phyloP scores from a whole-genome alignment of 257 asterid species.

The Cynanchum wilfordii region DNA sequence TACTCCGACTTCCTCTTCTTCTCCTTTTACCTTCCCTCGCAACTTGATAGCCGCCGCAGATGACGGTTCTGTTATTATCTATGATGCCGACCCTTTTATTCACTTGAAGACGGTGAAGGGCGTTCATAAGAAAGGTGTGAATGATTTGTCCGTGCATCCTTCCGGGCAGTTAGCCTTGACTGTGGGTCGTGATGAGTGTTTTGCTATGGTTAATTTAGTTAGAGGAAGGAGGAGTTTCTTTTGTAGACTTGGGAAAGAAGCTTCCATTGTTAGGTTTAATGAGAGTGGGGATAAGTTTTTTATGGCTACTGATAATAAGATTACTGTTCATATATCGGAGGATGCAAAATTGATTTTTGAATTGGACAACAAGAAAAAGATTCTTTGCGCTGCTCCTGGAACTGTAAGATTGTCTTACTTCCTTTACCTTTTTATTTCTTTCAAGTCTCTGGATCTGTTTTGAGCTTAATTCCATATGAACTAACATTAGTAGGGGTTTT shows the following conservation, averaged over 20 bases:
- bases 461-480: background rate
- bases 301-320: constrained; percentile 66
- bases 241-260: constrained; percentile 70
- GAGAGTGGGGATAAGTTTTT: constrained; percentile 56
- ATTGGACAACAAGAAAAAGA: constrained; percentile 51
- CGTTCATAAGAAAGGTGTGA: constrained; percentile 60
- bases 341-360: constrained; percentile 58
- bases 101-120: constrained; percentile 58
- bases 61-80: constrained; percentile 62
- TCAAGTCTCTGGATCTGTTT: background rate
- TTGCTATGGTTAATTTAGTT: constrained; percentile 87
- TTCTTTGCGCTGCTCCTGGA: constrained; percentile 74
- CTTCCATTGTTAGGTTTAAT: constrained; percentile 52
- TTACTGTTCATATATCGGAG: constrained; percentile 69
- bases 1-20: constrained; percentile 50
- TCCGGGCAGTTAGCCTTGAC: constrained; percentile 76
- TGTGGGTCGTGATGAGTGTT: constrained; percentile 75
- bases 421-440: background rate
- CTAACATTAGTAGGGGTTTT: background rate
- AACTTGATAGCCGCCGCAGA: constrained; percentile 69
- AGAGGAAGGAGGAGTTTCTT: constrained; percentile 77
- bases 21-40: constrained; percentile 52
- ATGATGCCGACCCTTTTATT: constrained; percentile 86
- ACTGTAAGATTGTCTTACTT: constrained; percentile 29
- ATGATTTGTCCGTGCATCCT: constrained; percentile 70